phyloP scores from a whole-genome alignment of 306 rosid species.

The Prunus dulcis region DNA sequence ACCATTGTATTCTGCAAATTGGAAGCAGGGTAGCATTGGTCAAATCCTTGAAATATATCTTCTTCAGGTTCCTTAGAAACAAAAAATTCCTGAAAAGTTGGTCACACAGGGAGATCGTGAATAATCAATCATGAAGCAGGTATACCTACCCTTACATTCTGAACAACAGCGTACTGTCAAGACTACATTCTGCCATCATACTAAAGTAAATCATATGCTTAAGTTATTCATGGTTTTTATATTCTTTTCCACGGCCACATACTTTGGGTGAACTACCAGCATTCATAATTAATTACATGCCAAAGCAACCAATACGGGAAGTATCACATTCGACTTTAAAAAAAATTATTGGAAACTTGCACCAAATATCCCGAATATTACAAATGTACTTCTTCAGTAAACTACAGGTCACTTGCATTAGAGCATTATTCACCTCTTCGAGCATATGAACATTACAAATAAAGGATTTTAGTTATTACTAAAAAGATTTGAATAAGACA shows the following conservation, averaged over 20 bases:
- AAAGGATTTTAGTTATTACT: neutral
- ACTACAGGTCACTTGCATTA: neutral
- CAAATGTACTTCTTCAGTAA: neutral
- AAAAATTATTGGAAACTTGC: neutral
- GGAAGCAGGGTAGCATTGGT: constrained; percentile 16
- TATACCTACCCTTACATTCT: neutral
- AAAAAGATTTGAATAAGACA: no score
- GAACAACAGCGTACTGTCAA: neutral
- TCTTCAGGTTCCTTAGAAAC: constrained; percentile 8
- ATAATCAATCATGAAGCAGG: neutral
- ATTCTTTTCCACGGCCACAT: neutral
- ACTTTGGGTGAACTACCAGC: neutral
- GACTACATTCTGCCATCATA: neutral
- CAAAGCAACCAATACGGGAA: neutral
- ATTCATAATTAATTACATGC: neutral
- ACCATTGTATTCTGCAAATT: neutral
- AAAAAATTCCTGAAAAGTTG: constrained; percentile 18
- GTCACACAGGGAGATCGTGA: neutral
- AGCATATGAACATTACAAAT: neutral
- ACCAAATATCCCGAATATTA: neutral
- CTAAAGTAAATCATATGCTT: neutral
- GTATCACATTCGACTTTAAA: neutral
- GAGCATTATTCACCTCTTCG: neutral
- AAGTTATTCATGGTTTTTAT: neutral
- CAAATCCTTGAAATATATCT: constrained; percentile 12